Conservation (phyloP, 164 flowering plant species). For the Stephania cephalantha region DNA sequence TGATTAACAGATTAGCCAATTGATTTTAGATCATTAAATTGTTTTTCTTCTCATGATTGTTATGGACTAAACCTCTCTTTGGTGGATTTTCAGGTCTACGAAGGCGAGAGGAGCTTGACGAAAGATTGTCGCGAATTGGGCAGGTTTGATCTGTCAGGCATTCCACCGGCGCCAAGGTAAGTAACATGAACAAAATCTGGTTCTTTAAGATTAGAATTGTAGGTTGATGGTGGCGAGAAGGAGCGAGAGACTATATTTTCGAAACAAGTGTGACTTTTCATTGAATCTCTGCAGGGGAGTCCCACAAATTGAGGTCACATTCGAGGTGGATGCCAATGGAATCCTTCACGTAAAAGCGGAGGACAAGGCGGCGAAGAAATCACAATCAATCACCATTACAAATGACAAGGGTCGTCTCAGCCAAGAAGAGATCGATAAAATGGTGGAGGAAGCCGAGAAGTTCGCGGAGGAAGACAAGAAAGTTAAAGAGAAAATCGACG, state of each 20-base stretch:
- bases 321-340: constrained; percentile 54
- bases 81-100: constrained; percentile 33
- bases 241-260: too few species aligned
- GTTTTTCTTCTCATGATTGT: not conserved
- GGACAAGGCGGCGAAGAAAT: constrained; percentile 45
- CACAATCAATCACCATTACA: constrained; percentile 37
- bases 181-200: not conserved
- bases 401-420: constrained; percentile 50
- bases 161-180: constrained; percentile 64
- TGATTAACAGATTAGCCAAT: not conserved
- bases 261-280: too few species aligned
- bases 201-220: not conserved
- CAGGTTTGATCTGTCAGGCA: constrained; percentile 46
- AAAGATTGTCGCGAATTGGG: constrained; percentile 58
- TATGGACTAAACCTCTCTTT: too few species aligned
- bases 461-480: constrained; percentile 47
- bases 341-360: constrained; percentile 49
- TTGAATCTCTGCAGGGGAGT: constrained; percentile 35
- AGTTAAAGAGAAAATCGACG: constrained; percentile 41
- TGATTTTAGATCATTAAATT: not conserved
- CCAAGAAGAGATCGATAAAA: constrained; percentile 46
- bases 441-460: constrained; percentile 48
- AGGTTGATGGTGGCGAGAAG: too few species aligned
- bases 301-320: constrained; percentile 60
- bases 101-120: constrained; percentile 52